Base-by-base conservation (phyloP, 2,329 filamentous ascomycete genomes). In the Colletotrichum tofieldiae region DNA sequence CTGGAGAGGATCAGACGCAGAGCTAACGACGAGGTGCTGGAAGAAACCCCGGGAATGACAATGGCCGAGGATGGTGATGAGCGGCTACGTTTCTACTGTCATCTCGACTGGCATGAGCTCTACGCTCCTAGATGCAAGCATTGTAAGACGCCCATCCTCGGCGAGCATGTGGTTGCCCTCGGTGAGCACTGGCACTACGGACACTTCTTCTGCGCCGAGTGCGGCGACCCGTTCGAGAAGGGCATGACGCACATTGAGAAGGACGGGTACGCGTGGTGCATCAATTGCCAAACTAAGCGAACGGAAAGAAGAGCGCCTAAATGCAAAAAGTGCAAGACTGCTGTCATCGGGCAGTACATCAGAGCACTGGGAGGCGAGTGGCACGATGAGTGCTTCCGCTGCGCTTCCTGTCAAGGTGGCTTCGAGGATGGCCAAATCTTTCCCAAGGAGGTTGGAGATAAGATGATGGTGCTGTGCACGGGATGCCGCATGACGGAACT, bases 171-270 rank as follows among this genome's bases (percentile, higher is more conserved):
- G 41, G 92, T 98, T 18, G 96, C 96, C 1, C 94, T 97, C 68
- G 96, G 96, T 1, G 90, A 92, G n/a, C 95, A 98, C 83, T 99
- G 94, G 94, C 96, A 99, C 81, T 93, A 94, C 65, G 96, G 96
- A 0, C 96, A 99, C 84, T 99, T 99, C 85, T 99, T 99, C 88
- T 99, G 96, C 80, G 96, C 96, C 52, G 95, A 99, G 86, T 99
- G 96, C 80, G 96, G 96, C 76, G 96, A 99, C 84, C 96, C 96
- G 0, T 99, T 99, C 80, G 94, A 88, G 75, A 86, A 87, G 59
- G 89, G 89, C 72, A 89, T 88, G 83, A 92, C 90, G 56, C 91
- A 92, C 78, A 92, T 99, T 67, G 96, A 99, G 81, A 98, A 98
- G 83, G 96, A 98, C 76, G 96, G 96, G 12, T 98, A 97, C 82